phyloP scores from a whole-genome alignment of 2,329 filamentous ascomycete genomes.

The Intubia oerlemansii region DNA sequence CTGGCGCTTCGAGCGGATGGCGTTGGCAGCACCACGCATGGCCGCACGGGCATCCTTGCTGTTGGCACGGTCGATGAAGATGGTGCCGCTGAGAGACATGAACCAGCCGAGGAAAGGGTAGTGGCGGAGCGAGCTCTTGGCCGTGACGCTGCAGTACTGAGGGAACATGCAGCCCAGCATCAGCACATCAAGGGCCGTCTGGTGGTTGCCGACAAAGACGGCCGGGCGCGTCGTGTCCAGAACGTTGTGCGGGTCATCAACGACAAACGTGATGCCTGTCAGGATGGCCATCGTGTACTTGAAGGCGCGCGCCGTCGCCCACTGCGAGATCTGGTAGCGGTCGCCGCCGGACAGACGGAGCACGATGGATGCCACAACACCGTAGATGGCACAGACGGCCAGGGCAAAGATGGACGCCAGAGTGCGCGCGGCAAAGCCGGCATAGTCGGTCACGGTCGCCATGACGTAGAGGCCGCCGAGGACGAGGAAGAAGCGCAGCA shows the following conservation, averaged over 20 bases:
- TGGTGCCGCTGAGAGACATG: slow-evolving; percentile 66
- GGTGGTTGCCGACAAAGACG: slow-evolving; percentile 87
- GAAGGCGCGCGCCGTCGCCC: slow-evolving; percentile 61
- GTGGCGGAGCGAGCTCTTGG: slow-evolving; percentile 64
- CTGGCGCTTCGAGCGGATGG: slow-evolving; percentile 53
- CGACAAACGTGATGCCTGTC: slow-evolving; percentile 58
- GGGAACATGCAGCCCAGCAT: slow-evolving; percentile 83
- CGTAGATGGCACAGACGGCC: slow-evolving; percentile 43
- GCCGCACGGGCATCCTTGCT: slow-evolving; percentile 61
- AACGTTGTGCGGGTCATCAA: slow-evolving; percentile 44
- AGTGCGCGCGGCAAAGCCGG: slow-evolving; percentile 47
- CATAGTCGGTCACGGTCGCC: slow-evolving; percentile 33
- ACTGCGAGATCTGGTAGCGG: slow-evolving; percentile 51
- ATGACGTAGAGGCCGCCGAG: slow-evolving; percentile 38
- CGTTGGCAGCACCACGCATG: slow-evolving; percentile 61
- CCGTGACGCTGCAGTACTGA: slow-evolving; percentile 77
- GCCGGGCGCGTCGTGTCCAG: slow-evolving; percentile 51
- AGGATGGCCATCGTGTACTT: slow-evolving; percentile 54
- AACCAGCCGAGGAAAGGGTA: slow-evolving; percentile 87
- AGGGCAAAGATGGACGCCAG: slow-evolving; percentile 45
- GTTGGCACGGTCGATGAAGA: slow-evolving; percentile 91
- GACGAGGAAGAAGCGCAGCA: slow-evolving; percentile 28
- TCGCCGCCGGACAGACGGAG: slow-evolving; percentile 49
- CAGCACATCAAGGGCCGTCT: slow-evolving; percentile 85
- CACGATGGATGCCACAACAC: slow-evolving; percentile 49